Base-by-base conservation (phyloP, 176 grass and related monocot species). In the Areca catechu region DNA sequence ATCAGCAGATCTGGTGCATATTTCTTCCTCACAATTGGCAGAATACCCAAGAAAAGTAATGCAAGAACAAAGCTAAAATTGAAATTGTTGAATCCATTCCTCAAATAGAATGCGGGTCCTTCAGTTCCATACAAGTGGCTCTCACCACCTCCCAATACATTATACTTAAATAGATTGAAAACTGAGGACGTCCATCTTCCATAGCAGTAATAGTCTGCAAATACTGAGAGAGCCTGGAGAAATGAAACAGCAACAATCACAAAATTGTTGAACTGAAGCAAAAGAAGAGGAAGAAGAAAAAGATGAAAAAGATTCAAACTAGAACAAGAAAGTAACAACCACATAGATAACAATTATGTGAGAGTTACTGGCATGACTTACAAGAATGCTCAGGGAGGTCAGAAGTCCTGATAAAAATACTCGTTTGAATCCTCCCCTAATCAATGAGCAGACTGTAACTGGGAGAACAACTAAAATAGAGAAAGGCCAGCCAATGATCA, bases 401-500 rank as follows among this genome's bases (percentile, higher is more conserved):
- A 97, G 51, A 18, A 92, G 54, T 47, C 87, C 93, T 48, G 83
- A 91, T 25, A 92, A 56, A 78, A 97, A 92, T 48, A 97, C 93
- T 71, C 67, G 80, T 77, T 55, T 79, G 65, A 85, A 92, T 74
- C 74, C 47, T 50, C 87, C 93, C 67, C 83, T 88, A 12, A 82
- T 63, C 68, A 97, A 65, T 57, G 93, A 92, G 73, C 62, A 88
- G 74, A 88, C 48, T 24, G 83, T 85, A 70, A 85, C 63, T 59
- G 93, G 93, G 61, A 97, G 84, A 63, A 97, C 77, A 22, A 97
- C 93, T 63, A 97, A 73, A 72, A 97, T 48, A 34, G 93, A 91
- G 75, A 97, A 92, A 80, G 93, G 93, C 93, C 93, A 97, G 51
- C 93, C 93, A 70, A 97, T 78, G 66, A 97, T 91, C 48, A 97